Evolutionary conservation across 345 rosid genomes (phyloP).

Genomic region (Citrus medica): DNA sequence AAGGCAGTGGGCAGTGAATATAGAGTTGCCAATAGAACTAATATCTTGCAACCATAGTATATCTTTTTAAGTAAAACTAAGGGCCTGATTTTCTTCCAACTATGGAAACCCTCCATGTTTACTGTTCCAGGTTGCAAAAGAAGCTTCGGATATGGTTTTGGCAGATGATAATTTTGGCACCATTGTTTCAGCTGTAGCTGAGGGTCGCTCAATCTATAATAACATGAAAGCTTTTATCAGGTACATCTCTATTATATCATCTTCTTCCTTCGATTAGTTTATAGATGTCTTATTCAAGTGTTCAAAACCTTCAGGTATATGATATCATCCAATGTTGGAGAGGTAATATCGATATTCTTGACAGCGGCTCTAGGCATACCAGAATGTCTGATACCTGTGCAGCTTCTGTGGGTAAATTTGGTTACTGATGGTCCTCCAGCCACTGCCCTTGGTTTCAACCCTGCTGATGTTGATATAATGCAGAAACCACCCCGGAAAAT

Average conservation of each 20-base stretch:
- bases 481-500: slow-evolving; percentile 77
- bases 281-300: neutral
- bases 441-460: slow-evolving; percentile 94
- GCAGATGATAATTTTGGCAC: slow-evolving; percentile 91
- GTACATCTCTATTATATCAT: slow-evolving; percentile 26
- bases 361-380: slow-evolving; percentile 89
- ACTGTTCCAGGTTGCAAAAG: slow-evolving; percentile 78
- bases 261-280: slow-evolving; percentile 2
- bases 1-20: neutral
- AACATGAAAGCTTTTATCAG: slow-evolving; percentile 96
- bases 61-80: neutral
- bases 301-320: slow-evolving; percentile 57
- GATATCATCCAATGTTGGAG: slow-evolving; percentile 98
- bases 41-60: neutral
- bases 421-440: slow-evolving; percentile 98
- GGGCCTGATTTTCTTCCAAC: neutral
- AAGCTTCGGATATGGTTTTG: slow-evolving; percentile 96
- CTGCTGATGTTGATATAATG: slow-evolving; percentile 89
- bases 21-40: neutral
- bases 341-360: slow-evolving; percentile 86
- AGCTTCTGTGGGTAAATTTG: slow-evolving; percentile 94
- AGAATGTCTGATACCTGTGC: slow-evolving; percentile 91
- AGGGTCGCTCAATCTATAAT: slow-evolving; percentile 85
- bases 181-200: slow-evolving; percentile 82
- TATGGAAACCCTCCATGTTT: neutral